Evolutionary conservation across 345 rosid genomes (phyloP).

Genomic region (Syzygium grande): DNA sequence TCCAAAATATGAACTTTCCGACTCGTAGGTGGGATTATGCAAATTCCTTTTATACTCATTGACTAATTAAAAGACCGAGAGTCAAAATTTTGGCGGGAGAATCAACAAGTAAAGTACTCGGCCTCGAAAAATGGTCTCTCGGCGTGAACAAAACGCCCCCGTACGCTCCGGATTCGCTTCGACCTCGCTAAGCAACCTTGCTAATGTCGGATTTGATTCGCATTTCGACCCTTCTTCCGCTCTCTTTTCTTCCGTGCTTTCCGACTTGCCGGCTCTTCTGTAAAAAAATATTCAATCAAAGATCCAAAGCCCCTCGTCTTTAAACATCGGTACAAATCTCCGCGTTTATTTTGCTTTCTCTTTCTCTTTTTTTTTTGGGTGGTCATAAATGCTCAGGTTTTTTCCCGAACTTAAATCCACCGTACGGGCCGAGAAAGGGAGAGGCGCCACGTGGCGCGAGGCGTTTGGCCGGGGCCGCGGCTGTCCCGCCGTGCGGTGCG

Average conservation of each 20-base stretch:
- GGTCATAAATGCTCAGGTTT: background rate
- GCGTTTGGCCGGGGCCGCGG: background rate
- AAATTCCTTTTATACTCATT: background rate
- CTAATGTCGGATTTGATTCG: background rate
- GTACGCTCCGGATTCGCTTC: background rate
- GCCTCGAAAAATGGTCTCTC: too few species aligned
- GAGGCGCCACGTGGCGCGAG: background rate
- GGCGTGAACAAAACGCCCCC: background rate
- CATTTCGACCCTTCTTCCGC: background rate
- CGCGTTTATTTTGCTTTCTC: accelerated
- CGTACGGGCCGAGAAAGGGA: background rate
- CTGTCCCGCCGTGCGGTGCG: background rate
- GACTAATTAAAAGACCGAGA: background rate
- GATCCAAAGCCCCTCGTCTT: too few species aligned
- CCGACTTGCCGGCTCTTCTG: background rate
- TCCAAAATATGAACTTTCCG: background rate
- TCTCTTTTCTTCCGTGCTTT: background rate
- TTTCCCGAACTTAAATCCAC: background rate
- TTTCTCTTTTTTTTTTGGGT: too few species aligned
- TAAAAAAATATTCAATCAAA: background rate
- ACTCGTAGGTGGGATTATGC: background rate
- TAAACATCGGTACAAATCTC: too few species aligned
- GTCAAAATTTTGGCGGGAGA: background rate
- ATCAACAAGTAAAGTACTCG: accelerated
- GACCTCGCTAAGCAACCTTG: background rate